Conservation (phyloP, 129 eudicot genomes). For the Flaveria sonorensis region DNA sequence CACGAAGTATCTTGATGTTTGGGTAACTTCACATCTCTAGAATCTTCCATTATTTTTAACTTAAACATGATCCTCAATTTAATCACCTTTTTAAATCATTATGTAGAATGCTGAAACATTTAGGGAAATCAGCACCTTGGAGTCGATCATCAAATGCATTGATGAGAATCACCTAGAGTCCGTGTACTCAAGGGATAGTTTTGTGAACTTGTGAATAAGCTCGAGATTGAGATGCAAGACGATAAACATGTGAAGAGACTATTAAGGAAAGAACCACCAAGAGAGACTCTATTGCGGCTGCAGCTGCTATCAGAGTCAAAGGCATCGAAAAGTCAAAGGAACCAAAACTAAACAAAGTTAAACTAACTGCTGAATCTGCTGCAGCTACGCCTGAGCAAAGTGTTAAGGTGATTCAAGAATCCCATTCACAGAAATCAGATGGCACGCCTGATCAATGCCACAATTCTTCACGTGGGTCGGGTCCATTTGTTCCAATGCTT, state of each 20-base stretch:
- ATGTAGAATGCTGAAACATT: slow-evolving; percentile 41
- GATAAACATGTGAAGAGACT: neutral
- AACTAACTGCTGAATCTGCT: neutral
- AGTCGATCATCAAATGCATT: slow-evolving; percentile 46
- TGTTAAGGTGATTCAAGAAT: slow-evolving; percentile 24
- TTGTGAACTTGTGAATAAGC: slow-evolving; percentile 39
- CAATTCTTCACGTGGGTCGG: slow-evolving; percentile 27
- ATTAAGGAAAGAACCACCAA: neutral
- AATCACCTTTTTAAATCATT: neutral
- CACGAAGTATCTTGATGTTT: slow-evolving; percentile 26
- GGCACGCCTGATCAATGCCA: slow-evolving; percentile 22
- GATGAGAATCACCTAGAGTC: slow-evolving; percentile 42
- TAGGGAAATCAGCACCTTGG: slow-evolving; percentile 42
- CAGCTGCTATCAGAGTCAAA: slow-evolving; percentile 22
- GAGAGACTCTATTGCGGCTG: neutral
- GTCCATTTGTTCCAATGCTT: slow-evolving; percentile 12
- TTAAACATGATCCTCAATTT: neutral
- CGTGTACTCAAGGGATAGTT: slow-evolving; percentile 36
- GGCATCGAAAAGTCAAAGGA: slow-evolving; percentile 32
- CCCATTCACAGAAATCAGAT: slow-evolving; percentile 23
- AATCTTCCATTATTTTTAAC: slow-evolving; percentile 4
- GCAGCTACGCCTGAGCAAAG: slow-evolving; percentile 13
- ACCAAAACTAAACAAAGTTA: slow-evolving; percentile 25
- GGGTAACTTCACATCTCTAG: slow-evolving; percentile 24
- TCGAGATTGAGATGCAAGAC: slow-evolving; percentile 30